Base-by-base conservation (phyloP, 306 rosid species). In the Cucurbita pepo region DNA sequence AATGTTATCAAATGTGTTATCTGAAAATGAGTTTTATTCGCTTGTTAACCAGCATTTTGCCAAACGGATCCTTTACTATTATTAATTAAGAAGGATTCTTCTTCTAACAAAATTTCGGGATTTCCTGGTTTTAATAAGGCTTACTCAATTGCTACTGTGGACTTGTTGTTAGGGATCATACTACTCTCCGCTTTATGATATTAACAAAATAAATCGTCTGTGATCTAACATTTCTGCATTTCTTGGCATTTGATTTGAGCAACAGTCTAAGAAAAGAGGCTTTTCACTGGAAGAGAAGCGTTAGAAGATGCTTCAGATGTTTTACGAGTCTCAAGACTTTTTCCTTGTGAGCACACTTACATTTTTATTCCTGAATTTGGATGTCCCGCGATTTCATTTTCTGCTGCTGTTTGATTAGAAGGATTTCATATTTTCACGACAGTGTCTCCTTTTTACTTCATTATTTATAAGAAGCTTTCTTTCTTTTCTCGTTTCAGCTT, bases 271-370 rank as follows among this genome's bases (percentile, higher is more conserved):
- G 94, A 94, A 87, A 84, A 84, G 97, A 77, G 98, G 98, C 16
- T 92, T 94, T 72, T 94, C 98, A 12, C 69, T 94, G 85, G 97
- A 94, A 60, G 98, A 94, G 87, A 94, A 94, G 90, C 97, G 98
- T 8, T 97, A 90, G 85, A 94, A 86, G 89, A 94, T 94, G 88
- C 98, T 90, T 77, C 96, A 90, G 77, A 87, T 94, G 72, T 94
- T 94, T 74, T 89, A 94, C 36, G 97, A 90, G 4, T 90, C 96
- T 14, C 98, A 94, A 79, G 96, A 83, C 59, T 94, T 94, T 77
- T 94, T 36, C 82, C 97, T 94, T 79, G 97, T 90, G 79, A 76
- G 82, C 72, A n/a, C 22, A 40, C 11, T 66, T 56, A 8, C 40
- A 21, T 18, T 56, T 69, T 44, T 67, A 44, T 45, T 47, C 18